Conservation (phyloP, 345 rosid genomes). For the Erucastrum elatum region DNA sequence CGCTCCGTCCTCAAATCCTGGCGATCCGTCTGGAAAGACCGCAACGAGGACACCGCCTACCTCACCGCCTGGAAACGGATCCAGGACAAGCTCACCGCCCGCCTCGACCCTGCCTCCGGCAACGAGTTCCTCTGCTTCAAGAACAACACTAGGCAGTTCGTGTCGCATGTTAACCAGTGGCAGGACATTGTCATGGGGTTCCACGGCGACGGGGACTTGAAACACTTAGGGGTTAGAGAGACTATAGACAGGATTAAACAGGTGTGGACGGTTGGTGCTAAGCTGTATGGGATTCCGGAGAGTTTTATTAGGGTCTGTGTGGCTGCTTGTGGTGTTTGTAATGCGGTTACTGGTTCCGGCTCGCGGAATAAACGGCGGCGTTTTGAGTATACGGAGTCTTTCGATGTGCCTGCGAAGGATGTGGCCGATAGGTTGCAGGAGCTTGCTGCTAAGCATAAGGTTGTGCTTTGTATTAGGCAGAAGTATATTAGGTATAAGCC, state of each 20-base stretch:
- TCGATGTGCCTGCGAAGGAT: conserved; percentile 95
- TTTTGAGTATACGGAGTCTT: conserved; percentile 91
- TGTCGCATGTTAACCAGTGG: conserved; percentile 90
- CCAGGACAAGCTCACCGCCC: conserved; percentile 88
- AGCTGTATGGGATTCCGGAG: conserved; percentile 94
- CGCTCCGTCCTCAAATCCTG: conserved; percentile 79
- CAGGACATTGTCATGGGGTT: conserved; percentile 92
- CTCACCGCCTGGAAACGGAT: conserved; percentile 97
- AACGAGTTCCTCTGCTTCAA: conserved; percentile 86
- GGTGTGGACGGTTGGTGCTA: conserved; percentile 96
- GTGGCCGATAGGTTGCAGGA: conserved; percentile 86
- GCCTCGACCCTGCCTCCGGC: conserved; percentile 68
- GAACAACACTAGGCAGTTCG: conserved; percentile 84
- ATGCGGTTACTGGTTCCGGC: conserved; percentile 69
- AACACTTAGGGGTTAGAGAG: conserved; percentile 81
- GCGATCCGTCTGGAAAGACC: conserved; percentile 97
- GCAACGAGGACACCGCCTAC: conserved; percentile 98
- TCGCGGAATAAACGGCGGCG: conserved; percentile 79
- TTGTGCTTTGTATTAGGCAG: conserved; percentile 96
- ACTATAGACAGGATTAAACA: conserved; percentile 94
- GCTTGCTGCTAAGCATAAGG: conserved; percentile 92
- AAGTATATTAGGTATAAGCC: conserved; percentile 97
- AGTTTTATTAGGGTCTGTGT: conserved; percentile 97
- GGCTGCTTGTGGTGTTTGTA: conserved; percentile 79
- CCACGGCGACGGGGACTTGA: conserved; percentile 92